These are phyloP conservation scores for Lecanicillium sp. DNA, from an alignment of 2,329 filamentous ascomycete genomes.

Conservation along the genomic window DNA sequence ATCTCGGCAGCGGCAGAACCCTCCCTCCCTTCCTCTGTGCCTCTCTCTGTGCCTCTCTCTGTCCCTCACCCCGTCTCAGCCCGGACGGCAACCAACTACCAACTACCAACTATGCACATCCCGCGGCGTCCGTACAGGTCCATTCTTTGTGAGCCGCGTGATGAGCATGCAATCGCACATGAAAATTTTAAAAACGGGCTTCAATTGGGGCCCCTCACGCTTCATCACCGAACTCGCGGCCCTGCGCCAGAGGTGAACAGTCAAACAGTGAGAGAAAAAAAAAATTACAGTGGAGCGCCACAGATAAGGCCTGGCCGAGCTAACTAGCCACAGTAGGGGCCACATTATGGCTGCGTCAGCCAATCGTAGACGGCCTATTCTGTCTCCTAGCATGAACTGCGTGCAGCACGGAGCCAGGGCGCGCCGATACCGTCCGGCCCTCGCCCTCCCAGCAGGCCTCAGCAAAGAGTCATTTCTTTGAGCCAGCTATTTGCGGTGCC, in stretches of 20 bases:
- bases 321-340: not conserved
- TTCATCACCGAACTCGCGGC: too few species aligned
- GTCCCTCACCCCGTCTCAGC: too few species aligned
- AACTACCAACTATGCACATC: too few species aligned
- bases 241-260: too few species aligned
- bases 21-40: too few species aligned
- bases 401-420: not conserved
- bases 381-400: not conserved
- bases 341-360: not conserved
- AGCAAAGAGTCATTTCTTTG: not conserved
- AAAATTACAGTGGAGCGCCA: conserved; percentile 4
- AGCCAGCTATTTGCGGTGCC: not conserved
- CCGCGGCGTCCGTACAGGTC: not conserved
- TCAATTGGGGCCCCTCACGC: conserved; percentile 1
- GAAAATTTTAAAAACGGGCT: not conserved
- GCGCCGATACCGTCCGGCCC: conserved; percentile 8
- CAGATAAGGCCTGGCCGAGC: conserved; percentile 1
- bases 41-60: too few species aligned
- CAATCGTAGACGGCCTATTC: conserved; percentile 1
- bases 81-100: too few species aligned
- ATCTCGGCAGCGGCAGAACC: too few species aligned
- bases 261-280: not conserved
- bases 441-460: not conserved
- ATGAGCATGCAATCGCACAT: not conserved
- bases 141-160: not conserved